Conservation (phyloP, 1,139 yeast genomes). For the Nakaseomyces sp. region DNA sequence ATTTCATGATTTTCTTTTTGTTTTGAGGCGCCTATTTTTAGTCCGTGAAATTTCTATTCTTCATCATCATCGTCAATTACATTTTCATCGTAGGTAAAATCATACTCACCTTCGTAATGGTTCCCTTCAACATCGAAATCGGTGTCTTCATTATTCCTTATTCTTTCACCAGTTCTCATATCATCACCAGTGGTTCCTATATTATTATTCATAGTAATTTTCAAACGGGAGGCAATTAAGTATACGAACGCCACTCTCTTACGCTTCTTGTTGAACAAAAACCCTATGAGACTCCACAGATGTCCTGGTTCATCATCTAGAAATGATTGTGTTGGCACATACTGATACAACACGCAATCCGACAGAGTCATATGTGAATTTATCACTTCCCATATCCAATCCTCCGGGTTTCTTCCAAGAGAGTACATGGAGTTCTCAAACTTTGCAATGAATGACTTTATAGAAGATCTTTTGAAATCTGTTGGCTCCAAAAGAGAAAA, state of each 20-base stretch:
- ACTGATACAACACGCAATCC: slow-evolving; percentile 65
- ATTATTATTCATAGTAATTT: slow-evolving; percentile 11
- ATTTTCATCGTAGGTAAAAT: slow-evolving; percentile 33
- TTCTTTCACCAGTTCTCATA: slow-evolving; percentile 29
- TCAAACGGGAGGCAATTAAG: slow-evolving; percentile 36
- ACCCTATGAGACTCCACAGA: slow-evolving; percentile 88
- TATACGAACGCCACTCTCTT: slow-evolving; percentile 86
- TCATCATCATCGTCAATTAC: slow-evolving; percentile 32
- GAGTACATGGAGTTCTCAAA: slow-evolving; percentile 76
- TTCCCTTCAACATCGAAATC: slow-evolving; percentile 32
- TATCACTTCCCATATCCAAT: slow-evolving; percentile 83
- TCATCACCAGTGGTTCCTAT: slow-evolving; percentile 24
- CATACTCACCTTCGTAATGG: slow-evolving; percentile 40
- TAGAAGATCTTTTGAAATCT: slow-evolving; percentile 52
- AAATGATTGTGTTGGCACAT: slow-evolving; percentile 72
- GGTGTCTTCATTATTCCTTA: slow-evolving; percentile 25
- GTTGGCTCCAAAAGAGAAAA: slow-evolving; percentile 81
- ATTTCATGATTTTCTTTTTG: no score
- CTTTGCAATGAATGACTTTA: slow-evolving; percentile 52
- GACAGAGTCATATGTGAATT: slow-evolving; percentile 76
- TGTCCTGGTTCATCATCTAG: slow-evolving; percentile 50
- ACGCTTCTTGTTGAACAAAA: slow-evolving; percentile 80
- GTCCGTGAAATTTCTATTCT: no score
- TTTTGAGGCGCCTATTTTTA: no score
- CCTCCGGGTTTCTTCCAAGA: slow-evolving; percentile 48